Evolutionary conservation across 2,329 filamentous ascomycete genomes (phyloP), one percentile per base, ranked within the genome.

Genomic region (Beauveria bassiana): DNA sequence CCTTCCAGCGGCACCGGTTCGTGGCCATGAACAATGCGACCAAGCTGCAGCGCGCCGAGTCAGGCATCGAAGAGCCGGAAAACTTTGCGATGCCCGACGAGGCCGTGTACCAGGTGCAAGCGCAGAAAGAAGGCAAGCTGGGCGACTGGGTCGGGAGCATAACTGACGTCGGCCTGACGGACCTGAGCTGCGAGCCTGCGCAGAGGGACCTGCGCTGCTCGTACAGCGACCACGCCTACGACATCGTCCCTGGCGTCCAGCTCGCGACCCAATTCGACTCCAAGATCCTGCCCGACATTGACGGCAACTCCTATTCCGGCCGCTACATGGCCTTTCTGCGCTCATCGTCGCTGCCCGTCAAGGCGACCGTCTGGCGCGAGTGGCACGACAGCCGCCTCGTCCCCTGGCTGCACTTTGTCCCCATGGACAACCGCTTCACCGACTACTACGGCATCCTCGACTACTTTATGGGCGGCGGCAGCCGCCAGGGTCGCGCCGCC

Each of bases 331-430:
- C 82, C 0, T 91, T 93, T 70, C 75, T 93, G 26, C 79, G 82
- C 40, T 89, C 85, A 34, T 89, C 84, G 2, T 86, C 83, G 18
- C 72, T 93, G 9, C 88, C 88, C 0, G 84, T 95, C 74, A 95
- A 93, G 75, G 84, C 87, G 6, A 91, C 90, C 0, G 77, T 93
- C 24, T 95, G 87, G 74, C 81, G 83, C 22, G 90, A 95, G 71
- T 95, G 90, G 90, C 90, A 93, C 69, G 89, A 93, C 70, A 82
- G 81, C 50, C 80, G 90, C 3, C 77, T 93, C 1, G 77, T 91
- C 2, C 81, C 88, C 0, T 95, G 90, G 90, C 85, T 85, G 68
- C 90, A 95, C 72, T 93, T 90, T 67, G 86, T 92, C 2, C 90
- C 90, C 18, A 86, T 93, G 81, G 88, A 92, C 70, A 89, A 84